Evolutionary conservation across 352 stramenopile genomes (phyloP).

Genomic region (Pythium scleroteichum): DNA sequence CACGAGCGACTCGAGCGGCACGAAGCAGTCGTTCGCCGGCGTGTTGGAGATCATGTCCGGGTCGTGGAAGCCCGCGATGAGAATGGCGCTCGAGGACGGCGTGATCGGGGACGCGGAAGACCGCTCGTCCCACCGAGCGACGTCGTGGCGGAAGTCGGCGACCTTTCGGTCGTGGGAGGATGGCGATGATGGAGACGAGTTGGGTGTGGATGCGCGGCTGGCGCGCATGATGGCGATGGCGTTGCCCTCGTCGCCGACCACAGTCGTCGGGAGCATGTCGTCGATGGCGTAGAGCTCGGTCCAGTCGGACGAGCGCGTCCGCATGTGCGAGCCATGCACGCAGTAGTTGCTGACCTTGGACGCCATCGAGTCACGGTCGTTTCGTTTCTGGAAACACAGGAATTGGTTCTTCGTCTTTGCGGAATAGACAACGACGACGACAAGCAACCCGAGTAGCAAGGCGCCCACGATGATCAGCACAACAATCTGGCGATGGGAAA

Average conservation of each 20-base stretch:
- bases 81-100: conserved; percentile 38
- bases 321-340: conserved; percentile 16
- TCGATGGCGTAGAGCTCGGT: conserved; percentile 46
- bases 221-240: conserved; percentile 52
- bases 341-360: conserved; percentile 17
- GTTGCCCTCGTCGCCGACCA: conserved; percentile 37
- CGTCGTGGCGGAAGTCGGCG: conserved; percentile 48
- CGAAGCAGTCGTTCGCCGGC: conserved; percentile 38
- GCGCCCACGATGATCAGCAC: conserved; percentile 25
- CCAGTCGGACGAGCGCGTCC: conserved; percentile 46
- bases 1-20: conserved; percentile 38
- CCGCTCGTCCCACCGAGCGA: conserved; percentile 49
- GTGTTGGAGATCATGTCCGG: conserved; percentile 15
- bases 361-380: conserved; percentile 9
- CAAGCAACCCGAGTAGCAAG: conserved; percentile 26
- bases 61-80: conserved; percentile 31
- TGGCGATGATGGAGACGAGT: conserved; percentile 16
- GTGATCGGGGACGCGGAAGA: conserved; percentile 53
- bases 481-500: conserved; percentile 33
- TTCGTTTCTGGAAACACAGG: conserved; percentile 11
- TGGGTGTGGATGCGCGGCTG: conserved; percentile 40
- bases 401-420: neutral
- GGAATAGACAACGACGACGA: conserved; percentile 22
- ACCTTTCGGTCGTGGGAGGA: conserved; percentile 30
- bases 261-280: conserved; percentile 40